Evolutionary conservation across 441 rosid species (phyloP).

Genomic region (Gossypium laxum): DNA sequence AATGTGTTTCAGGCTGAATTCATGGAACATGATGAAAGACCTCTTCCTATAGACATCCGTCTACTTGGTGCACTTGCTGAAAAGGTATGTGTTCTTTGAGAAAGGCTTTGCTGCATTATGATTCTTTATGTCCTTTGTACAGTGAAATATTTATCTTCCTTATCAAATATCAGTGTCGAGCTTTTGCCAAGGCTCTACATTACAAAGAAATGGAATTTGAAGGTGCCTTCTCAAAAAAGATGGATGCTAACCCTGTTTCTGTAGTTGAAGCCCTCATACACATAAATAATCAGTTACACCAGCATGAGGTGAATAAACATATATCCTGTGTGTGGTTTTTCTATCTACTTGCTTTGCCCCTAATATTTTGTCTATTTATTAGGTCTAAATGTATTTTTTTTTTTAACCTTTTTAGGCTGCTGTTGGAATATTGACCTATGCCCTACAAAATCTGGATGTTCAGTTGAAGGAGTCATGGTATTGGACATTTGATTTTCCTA

Average conservation of each 20-base stretch:
- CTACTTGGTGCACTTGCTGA: conserved; percentile 99
- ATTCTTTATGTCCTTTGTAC: not conserved
- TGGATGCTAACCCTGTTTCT: conserved; percentile 97
- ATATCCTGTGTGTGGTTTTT: not conserved
- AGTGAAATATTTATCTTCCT: not conserved
- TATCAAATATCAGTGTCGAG: conserved; percentile 62
- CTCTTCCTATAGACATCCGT: conserved; percentile 98
- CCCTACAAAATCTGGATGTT: conserved; percentile 83
- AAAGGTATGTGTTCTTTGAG: conserved; percentile 47
- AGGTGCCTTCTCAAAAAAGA: conserved; percentile 77
- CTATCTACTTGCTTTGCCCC: not conserved
- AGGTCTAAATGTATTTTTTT: not conserved
- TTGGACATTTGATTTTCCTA: not conserved
- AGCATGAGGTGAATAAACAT: conserved; percentile 62
- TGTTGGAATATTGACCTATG: conserved; percentile 92
- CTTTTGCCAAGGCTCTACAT: conserved; percentile 97
- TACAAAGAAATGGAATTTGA: conserved; percentile 99
- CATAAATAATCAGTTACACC: conserved; percentile 96
- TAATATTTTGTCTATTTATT: conserved; percentile 7
- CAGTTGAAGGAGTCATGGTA: conserved; percentile 98
- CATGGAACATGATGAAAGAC: conserved; percentile 98
- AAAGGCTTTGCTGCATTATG: not conserved
- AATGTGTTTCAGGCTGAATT: conserved; percentile 75
- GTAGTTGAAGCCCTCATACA: conserved; percentile 97
- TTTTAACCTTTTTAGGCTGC: conserved; percentile 60